These are phyloP conservation scores for Candolleomyces aberdarensis DNA, from an alignment of 768 basidiomycete species.

Conservation along the genomic window DNA sequence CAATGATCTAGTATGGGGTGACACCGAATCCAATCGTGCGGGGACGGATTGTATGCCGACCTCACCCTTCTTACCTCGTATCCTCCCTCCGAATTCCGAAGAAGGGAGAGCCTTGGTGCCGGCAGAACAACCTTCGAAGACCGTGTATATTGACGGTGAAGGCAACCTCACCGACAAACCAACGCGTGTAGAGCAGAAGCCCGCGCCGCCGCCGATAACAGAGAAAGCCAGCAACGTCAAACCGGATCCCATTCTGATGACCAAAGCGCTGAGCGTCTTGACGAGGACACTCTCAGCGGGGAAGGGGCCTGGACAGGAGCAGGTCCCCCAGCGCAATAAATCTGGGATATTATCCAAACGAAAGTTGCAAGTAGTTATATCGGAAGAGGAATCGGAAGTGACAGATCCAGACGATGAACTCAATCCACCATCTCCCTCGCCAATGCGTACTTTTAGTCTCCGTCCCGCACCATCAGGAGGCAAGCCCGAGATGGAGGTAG, in stretches of 20 bases:
- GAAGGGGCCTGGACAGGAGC: neutral
- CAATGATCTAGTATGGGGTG: slow-evolving; percentile 4
- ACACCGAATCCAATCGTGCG: neutral
- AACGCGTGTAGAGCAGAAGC: neutral
- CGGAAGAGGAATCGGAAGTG: neutral
- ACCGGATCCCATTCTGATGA: neutral
- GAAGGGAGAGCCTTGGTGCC: neutral
- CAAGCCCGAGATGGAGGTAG: neutral
- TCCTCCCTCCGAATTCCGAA: slow-evolving; percentile 7
- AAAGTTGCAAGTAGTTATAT: neutral
- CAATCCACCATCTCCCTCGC: neutral
- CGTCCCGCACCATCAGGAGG: neutral
- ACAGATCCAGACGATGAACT: neutral
- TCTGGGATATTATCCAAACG: neutral
- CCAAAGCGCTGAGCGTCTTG: neutral
- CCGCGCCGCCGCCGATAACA: neutral
- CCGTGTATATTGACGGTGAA: slow-evolving; percentile 6
- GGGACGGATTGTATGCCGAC: neutral
- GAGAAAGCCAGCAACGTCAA: neutral
- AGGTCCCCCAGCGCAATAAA: neutral
- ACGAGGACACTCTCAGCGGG: neutral
- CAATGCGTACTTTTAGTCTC: neutral
- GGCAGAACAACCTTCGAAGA: neutral
- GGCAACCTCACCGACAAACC: slow-evolving; percentile 2
- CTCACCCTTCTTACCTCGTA: neutral